Base-by-base conservation (phyloP, 768 basidiomycete species). In the Phylloporus scabripes region DNA sequence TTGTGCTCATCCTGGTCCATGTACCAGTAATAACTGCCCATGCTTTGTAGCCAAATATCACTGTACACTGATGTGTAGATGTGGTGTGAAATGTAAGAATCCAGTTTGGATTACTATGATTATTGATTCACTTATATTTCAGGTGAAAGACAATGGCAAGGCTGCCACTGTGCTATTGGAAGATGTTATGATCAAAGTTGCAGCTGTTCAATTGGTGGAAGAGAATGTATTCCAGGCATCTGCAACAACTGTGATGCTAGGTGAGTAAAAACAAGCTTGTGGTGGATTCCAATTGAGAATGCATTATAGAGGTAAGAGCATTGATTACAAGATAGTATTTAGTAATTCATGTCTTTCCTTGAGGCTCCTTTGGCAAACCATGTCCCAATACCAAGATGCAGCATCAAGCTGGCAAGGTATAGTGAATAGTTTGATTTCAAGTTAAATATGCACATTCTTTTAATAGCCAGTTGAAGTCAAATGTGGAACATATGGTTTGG, bases 151-250 rank as follows among this genome's bases (percentile, higher is more conserved):
- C 51, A 54, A 12, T 55, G 49, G 42, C 29, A 45, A 46, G 43
- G 52, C 12, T 61, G 55, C 37, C 56, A 4, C 17, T 53, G 53
- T 38, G 8, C 24, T 3, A 46, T 17, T 50, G 79, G 79, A 32
- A 60, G 60, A 49, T 61, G 60, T 34, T 24, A 20, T 9, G 6
- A 5, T 1, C 34, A 42, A 0, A 47, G 29, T 3, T 82, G 80
- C 54, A 32, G 57, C 1, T 82, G 81, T 61, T 45, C 29, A 1
- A 43, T 32, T 6, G 21, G 57, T 0, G 36, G 23, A 0, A 66
- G 75, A 42, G 80, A 82, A 58, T 83, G 81, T 52, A 70, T 77
- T 50, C 80, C 80, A 15, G 78, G 77, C 9, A 46, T 75, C 5
- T 83, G 81, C 57, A 28, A 53, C 0, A 56, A 40, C 1, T 81